These are phyloP conservation scores for Suillus fuscotomentosus DNA, from an alignment of 768 basidiomycete species.

Conservation along the genomic window DNA sequence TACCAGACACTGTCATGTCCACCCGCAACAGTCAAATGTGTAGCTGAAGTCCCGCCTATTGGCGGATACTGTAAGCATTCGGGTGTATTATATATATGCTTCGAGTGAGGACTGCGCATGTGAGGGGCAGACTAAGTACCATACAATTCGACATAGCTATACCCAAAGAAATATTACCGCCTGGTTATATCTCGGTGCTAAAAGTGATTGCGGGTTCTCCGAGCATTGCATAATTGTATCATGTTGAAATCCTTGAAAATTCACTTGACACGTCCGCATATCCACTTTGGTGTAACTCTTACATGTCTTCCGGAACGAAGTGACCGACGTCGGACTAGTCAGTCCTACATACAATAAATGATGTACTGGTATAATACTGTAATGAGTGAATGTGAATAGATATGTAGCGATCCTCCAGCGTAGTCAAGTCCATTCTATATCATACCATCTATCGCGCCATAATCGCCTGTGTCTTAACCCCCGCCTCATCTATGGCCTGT, in stretches of 20 bases:
- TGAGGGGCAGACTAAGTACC: too few relatives aligned
- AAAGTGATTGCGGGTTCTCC: too few relatives aligned
- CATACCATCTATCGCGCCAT: conserved; percentile 61
- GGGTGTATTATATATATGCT: too few relatives aligned
- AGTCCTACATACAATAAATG: background rate
- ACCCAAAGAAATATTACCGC: too few relatives aligned
- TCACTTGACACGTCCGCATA: too few relatives aligned
- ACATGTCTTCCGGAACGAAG: background rate
- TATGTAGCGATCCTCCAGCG: background rate
- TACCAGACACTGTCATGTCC: background rate
- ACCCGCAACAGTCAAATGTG: background rate
- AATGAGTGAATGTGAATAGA: background rate
- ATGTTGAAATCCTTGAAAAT: too few relatives aligned
- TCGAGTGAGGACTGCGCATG: too few relatives aligned
- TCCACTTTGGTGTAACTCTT: too few relatives aligned
- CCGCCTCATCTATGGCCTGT: conserved; percentile 68
- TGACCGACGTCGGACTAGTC: background rate
- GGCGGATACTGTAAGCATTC: background rate
- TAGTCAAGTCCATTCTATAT: background rate
- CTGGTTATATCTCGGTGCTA: too few relatives aligned
- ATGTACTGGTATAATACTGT: background rate
- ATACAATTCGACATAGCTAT: too few relatives aligned
- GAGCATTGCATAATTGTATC: too few relatives aligned
- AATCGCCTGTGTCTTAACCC: conserved; percentile 74
- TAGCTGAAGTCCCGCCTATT: background rate